phyloP scores from a whole-genome alignment of 495 filamentous ascomycete genomes.

The Pseudoneurospora amorphoporcata region DNA sequence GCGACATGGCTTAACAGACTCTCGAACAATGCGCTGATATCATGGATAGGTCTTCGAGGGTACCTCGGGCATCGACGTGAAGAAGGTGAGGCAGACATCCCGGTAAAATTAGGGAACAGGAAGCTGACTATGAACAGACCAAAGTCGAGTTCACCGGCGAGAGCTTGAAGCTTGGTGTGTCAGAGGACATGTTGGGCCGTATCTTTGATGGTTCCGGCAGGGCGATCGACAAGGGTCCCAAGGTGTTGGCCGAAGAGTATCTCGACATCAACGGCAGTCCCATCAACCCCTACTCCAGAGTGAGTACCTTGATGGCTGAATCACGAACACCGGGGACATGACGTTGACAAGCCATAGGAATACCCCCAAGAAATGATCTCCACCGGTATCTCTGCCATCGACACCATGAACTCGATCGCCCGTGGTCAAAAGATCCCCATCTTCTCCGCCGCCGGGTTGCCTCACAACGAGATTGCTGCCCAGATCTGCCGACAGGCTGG shows the following conservation, averaged over 20 bases:
- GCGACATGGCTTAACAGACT: background rate
- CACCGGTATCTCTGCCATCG: conserved; percentile 98
- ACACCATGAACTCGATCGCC: conserved; percentile 99
- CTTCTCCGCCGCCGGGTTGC: conserved; percentile 96
- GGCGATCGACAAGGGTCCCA: conserved; percentile 96
- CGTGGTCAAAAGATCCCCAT: conserved; percentile 99
- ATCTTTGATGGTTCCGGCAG: conserved; percentile 97
- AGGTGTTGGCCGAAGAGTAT: conserved; percentile 95
- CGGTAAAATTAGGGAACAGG: background rate
- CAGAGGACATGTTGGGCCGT: conserved; percentile 98
- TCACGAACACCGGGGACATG: background rate
- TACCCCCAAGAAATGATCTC: conserved; percentile 99
- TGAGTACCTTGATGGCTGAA: conserved; percentile 29
- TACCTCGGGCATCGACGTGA: conserved; percentile 93
- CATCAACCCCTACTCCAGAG: conserved; percentile 96
- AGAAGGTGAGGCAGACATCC: conserved; percentile 56
- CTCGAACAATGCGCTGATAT: conserved; percentile 7
- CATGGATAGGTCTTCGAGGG: conserved; percentile 83
- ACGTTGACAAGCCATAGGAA: conserved; percentile 43
- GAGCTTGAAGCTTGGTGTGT: conserved; percentile 95
- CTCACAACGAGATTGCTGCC: conserved; percentile 97
- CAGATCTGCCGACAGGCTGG: conserved; percentile 95
- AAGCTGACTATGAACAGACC: conserved; percentile 44
- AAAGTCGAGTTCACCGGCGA: conserved; percentile 95
- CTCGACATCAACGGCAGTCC: conserved; percentile 98